phyloP scores from a whole-genome alignment of 2,329 filamentous ascomycete genomes.

The Diaporthe sp. region DNA sequence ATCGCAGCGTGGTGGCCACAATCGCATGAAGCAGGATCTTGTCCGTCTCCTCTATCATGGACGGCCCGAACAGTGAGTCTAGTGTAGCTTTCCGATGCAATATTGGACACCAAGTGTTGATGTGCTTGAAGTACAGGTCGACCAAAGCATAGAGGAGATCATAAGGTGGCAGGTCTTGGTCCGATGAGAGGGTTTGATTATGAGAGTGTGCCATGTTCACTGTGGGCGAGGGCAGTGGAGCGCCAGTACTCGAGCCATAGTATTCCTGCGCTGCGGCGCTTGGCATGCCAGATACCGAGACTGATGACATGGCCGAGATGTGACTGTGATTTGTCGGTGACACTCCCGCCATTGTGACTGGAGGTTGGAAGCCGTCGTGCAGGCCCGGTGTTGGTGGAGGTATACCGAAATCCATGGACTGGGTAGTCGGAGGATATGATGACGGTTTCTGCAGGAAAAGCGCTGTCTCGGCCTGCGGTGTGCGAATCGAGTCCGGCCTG shows the following conservation, averaged over 20 bases:
- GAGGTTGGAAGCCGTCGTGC: conserved; percentile 62
- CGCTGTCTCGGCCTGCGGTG: conserved; percentile 67
- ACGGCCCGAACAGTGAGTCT: conserved; percentile 84
- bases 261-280: conserved; percentile 63
- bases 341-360: conserved; percentile 58
- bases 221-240: conserved; percentile 69
- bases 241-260: conserved; percentile 54
- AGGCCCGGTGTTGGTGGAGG: conserved; percentile 60
- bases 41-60: conserved; percentile 83
- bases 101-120: conserved; percentile 90
- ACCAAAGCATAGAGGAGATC: conserved; percentile 80
- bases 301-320: conserved; percentile 45
- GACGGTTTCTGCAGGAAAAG: conserved; percentile 74
- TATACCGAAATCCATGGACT: conserved; percentile 65
- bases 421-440: conserved; percentile 60
- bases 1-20: conserved; percentile 88
- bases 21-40: conserved; percentile 88
- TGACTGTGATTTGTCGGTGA: conserved; percentile 54
- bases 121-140: conserved; percentile 83
- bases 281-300: conserved; percentile 50
- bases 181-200: conserved; percentile 57
- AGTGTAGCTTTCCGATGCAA: conserved; percentile 87
- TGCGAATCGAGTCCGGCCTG: conserved; percentile 62
- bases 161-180: conserved; percentile 80
- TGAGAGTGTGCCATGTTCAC: conserved; percentile 65